Percentiles rank a stretch among this genome's conserved stretches.
Evolutionary conservation across 1,139 yeast genomes (phyloP).

Genomic region (Pichia sp.): DNA sequence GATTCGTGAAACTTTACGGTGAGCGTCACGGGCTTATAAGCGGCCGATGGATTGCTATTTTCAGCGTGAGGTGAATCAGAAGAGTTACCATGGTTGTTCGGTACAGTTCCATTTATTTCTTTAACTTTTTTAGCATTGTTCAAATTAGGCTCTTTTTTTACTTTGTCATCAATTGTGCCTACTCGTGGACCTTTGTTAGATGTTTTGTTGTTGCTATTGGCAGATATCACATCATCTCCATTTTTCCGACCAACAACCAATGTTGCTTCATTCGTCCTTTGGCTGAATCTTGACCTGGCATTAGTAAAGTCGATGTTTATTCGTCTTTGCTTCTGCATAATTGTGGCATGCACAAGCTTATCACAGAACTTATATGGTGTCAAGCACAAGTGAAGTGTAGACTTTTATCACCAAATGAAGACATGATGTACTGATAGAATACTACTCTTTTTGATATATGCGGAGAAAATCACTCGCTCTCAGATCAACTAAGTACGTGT

Average conservation of each 20-base stretch:
- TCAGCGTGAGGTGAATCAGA: not conserved
- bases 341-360: not conserved
- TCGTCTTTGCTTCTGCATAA: slow-evolving; percentile 12
- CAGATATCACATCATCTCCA: not conserved
- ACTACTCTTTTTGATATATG: not conserved
- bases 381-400: not conserved
- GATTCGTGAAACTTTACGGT: slow-evolving; percentile 75
- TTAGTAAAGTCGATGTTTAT: slow-evolving; percentile 27
- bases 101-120: not conserved
- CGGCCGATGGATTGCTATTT: not conserved
- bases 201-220: not conserved
- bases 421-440: not conserved
- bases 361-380: not conserved
- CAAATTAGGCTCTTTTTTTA: not conserved
- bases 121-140: not conserved
- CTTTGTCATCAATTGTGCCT: not conserved
- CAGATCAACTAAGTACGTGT: not conserved
- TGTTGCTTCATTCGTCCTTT: slow-evolving; percentile 32
- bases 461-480: not conserved
- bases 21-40: slow-evolving; percentile 39
- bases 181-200: not conserved
- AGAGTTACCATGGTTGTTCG: not conserved
- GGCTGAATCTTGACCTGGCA: slow-evolving; percentile 27
- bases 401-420: not conserved
- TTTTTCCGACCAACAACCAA: slow-evolving; percentile 28